phyloP scores from a whole-genome alignment of 2,329 filamentous ascomycete genomes.

The Hypoxylon rubiginosum region DNA sequence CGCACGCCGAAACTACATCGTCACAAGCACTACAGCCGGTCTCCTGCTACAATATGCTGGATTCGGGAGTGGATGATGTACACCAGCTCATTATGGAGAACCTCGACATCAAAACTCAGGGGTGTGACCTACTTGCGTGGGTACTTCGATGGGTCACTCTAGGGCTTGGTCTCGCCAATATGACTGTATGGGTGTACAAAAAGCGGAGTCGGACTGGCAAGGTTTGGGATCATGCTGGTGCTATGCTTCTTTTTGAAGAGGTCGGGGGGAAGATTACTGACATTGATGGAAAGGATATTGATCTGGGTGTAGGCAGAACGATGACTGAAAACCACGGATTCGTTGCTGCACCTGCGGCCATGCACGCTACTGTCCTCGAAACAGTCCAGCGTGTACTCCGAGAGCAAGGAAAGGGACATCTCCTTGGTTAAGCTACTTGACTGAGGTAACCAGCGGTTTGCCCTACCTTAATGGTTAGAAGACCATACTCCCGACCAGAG shows the following conservation, averaged over 20 bases:
- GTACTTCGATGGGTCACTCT: slow-evolving; percentile 68
- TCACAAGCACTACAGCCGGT: slow-evolving; percentile 57
- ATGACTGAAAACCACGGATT: slow-evolving; percentile 68
- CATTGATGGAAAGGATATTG: slow-evolving; percentile 64
- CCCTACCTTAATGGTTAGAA: neutral
- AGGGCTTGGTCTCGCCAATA: slow-evolving; percentile 66
- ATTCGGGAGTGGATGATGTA: slow-evolving; percentile 63
- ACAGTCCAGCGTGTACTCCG: slow-evolving; percentile 53
- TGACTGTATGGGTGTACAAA: slow-evolving; percentile 70
- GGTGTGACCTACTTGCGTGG: slow-evolving; percentile 68
- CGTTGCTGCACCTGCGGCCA: slow-evolving; percentile 62
- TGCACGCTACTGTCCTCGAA: slow-evolving; percentile 61
- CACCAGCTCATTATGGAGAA: slow-evolving; percentile 60
- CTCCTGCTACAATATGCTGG: slow-evolving; percentile 61
- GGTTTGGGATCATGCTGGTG: slow-evolving; percentile 72
- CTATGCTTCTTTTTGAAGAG: slow-evolving; percentile 71
- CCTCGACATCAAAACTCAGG: slow-evolving; percentile 60
- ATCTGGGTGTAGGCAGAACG: slow-evolving; percentile 63
- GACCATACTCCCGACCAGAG: no score
- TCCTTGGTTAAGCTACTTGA: slow-evolving; percentile 44
- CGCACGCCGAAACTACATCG: slow-evolving; percentile 46
- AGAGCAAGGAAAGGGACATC: slow-evolving; percentile 52
- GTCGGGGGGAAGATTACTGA: slow-evolving; percentile 69
- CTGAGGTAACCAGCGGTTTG: neutral
- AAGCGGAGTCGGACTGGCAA: slow-evolving; percentile 63